Base-by-base conservation (phyloP, 1,139 yeast species). In the Magnusiomyces ingens region DNA sequence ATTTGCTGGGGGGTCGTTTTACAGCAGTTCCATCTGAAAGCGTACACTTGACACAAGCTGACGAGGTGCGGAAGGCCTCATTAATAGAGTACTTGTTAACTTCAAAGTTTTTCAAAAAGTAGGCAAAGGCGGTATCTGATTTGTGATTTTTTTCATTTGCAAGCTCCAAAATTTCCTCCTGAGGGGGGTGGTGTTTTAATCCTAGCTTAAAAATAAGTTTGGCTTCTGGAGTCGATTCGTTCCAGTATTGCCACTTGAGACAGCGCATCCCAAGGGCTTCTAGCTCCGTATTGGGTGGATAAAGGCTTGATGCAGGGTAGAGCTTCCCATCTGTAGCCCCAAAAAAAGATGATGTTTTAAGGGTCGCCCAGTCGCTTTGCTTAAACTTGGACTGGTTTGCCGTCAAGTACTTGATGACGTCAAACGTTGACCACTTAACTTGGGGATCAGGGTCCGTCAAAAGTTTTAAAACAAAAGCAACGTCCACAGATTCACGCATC, bases 401-500 rank as follows among this genome's bases (percentile, higher is more conserved):
- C 2, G 66, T 61, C 19, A 72, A 58, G 53, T 73, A 72, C 29
- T 63, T 62, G 29, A 72, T 64, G 29, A 73, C 66, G 49, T 72
- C 75, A 26, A 55, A 58, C 2, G 71, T 65, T 1, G 71, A 62
- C 75, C 76, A 72, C 32, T 65, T 61, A 13, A 71, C 51, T 1
- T 53, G 51, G 10, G 62, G 62, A 32, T 59, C 62, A 0, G 66
- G 62, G 44, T 59, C 58, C 46, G 68, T 67, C 17, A 73, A 55
- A 10, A 68, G 62, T 35, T 69, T 62, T 52, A 72, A 59, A 10
- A 73, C 74, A 54, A 68, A 65, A n/a, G 65, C 65, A 65, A 72
- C 67, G 52, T 72, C 75, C 12, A 72, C 70, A 1, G 75, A 70
- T 56, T 67, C 70, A 36, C 76, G 66, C 26, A 72, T 60, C 0